A percentile compares a stretch with the other conserved stretches of the same genome.
Conservation (phyloP, 2,329 filamentous ascomycete genomes). For the Cytospora chrysosperma region DNA sequence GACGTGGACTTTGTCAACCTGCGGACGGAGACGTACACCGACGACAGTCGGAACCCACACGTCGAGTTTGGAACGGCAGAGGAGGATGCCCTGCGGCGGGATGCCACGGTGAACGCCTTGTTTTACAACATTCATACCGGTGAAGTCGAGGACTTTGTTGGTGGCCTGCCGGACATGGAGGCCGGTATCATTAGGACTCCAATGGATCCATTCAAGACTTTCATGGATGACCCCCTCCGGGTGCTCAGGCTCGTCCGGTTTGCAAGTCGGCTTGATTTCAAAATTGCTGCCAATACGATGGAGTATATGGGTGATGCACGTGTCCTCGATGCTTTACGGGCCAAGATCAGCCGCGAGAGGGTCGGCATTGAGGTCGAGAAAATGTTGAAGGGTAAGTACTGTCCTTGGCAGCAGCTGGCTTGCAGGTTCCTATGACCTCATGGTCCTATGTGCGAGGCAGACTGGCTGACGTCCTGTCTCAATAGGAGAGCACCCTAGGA, state of each 20-base stretch:
- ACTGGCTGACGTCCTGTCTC: slow-evolving; percentile 5
- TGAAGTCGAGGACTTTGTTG: slow-evolving; percentile 80
- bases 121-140: slow-evolving; percentile 90
- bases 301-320: slow-evolving; percentile 72
- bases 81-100: slow-evolving; percentile 84
- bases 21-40: slow-evolving; percentile 84
- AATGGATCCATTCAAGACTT: slow-evolving; percentile 84
- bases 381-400: slow-evolving; percentile 69
- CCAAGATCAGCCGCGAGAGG: slow-evolving; percentile 90
- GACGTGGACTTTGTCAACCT: slow-evolving; percentile 95
- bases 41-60: slow-evolving; percentile 85
- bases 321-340: slow-evolving; percentile 75
- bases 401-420: not conserved
- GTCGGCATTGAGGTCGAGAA: slow-evolving; percentile 87
- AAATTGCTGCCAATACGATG: slow-evolving; percentile 69
- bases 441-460: not conserved
- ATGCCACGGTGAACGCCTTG: slow-evolving; percentile 92
- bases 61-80: slow-evolving; percentile 92
- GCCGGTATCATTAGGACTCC: slow-evolving; percentile 77
- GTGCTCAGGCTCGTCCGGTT: slow-evolving; percentile 87
- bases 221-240: slow-evolving; percentile 88
- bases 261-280: slow-evolving; percentile 78
- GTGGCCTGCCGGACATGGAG: slow-evolving; percentile 73
- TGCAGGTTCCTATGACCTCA: too few relatives aligned
- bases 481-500: slow-evolving; percentile 56